A percentile compares a stretch with the other conserved stretches of the same genome.
phyloP scores from a whole-genome alignment of 163 green algal species.

The Chlorella variabilis region DNA sequence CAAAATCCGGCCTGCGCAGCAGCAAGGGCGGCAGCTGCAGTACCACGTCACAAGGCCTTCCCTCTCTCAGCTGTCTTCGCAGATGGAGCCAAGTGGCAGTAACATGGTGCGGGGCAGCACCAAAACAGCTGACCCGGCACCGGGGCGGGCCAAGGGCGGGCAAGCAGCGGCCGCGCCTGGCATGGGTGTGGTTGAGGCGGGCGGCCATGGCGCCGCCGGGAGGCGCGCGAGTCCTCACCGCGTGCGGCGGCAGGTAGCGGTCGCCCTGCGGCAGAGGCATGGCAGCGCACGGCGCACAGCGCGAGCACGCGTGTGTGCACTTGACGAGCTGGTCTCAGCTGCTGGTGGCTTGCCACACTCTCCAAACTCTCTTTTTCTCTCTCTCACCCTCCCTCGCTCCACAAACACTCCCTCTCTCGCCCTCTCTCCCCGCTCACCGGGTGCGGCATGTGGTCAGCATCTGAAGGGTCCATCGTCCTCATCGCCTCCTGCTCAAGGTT shows the following conservation, averaged over 20 bases:
- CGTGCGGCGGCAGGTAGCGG: slow-evolving; percentile 21
- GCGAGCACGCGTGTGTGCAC: no score
- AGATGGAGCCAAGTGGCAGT: neutral
- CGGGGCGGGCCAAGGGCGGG: no score
- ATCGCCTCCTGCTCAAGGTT: slow-evolving; percentile 26
- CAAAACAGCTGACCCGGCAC: no score
- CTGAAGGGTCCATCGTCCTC: slow-evolving; percentile 12
- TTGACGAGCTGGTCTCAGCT: no score
- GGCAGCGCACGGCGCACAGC: no score
- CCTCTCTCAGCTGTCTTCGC: no score
- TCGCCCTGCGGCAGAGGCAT: slow-evolving; percentile 18
- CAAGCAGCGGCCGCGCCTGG: neutral
- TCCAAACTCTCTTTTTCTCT: no score
- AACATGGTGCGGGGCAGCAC: neutral
- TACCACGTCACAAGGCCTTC: no score
- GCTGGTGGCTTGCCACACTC: no score
- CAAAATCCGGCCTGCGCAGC: neutral
- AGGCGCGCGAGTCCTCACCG: neutral
- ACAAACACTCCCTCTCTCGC: no score
- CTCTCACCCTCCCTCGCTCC: no score
- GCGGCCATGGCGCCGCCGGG: neutral
- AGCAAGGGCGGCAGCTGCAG: neutral
- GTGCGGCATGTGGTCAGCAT: slow-evolving; percentile 26
- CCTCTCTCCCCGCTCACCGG: neutral
- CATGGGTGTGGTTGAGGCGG: neutral